Evolutionary conservation across 306 rosid species (phyloP), one percentile per base, ranked within the genome.

Genomic region (Glycyrrhiza uralensis): DNA sequence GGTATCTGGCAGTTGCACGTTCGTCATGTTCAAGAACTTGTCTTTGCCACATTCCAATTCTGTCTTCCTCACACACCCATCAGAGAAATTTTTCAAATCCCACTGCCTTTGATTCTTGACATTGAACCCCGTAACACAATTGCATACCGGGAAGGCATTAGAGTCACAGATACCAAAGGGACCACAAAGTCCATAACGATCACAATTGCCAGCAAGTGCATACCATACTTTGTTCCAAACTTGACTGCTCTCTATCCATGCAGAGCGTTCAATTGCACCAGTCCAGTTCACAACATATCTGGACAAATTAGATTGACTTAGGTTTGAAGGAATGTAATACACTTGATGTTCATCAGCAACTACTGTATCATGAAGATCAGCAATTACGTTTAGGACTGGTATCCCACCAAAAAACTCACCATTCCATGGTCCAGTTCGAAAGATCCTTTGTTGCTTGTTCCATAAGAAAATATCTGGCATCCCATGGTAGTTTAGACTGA

Each of bases 381-480:
- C 5, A 29, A 6, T 15, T 72, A 41, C 2, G 17, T 19, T 1
- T 18, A 71, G 23, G 67, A 84, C 81, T 2, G 91, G 91, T 1
- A 86, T 67, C 0, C 85, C 88, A 5, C 86, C 77, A 33, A 84
- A 84, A 6, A 83, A 66, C 7, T 26, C 2, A 7, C 95, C 91
- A 45, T 86, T 86, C 95, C 95, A 89, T 10, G 91, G 79, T 5
- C 95, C 95, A 30, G 71, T 86, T 51, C 95, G 65, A 36, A 70
- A 89, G 0, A 0, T 1, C 12, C 7, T 39, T 1, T 0, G 10
- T 20, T 64, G 76, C 14, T 77, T 83, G 42, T 44, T 19, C 58
- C 59, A 6, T 20, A 88, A 62, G 72, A 81, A 88, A 80, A 85
- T 1, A 42, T 88, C 88, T 29, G 88, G 86, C 38, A 85, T 33